Percentiles rank a stretch among this genome's conserved stretches.
Evolutionary conservation across 352 stramenopile genomes (phyloP).

Genomic region (Phytophthora palmivora): DNA sequence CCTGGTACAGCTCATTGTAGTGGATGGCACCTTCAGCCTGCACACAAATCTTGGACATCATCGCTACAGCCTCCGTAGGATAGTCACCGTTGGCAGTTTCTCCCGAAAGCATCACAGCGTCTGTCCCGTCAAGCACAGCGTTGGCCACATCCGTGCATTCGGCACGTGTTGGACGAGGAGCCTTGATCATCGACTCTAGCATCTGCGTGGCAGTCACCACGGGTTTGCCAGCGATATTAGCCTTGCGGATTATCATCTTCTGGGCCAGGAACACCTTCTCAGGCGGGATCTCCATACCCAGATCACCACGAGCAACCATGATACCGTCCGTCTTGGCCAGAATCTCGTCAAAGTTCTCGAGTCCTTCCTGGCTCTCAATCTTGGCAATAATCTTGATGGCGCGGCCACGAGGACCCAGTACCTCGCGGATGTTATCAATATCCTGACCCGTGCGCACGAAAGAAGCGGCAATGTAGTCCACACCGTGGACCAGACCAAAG

Average conservation of each 20-base stretch:
- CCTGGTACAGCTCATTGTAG: constrained; percentile 89
- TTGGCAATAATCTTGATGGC: constrained; percentile 98
- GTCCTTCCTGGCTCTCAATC: constrained; percentile 98
- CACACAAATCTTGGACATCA: constrained; percentile 94
- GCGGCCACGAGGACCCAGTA: constrained; percentile 86
- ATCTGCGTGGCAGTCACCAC: constrained; percentile 99
- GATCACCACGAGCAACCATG: constrained; percentile 98
- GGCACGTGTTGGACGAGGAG: constrained; percentile 97
- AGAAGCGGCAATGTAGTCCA: constrained; percentile 98
- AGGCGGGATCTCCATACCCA: constrained; percentile 98
- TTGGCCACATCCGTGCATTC: constrained; percentile 99
- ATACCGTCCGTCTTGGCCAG: constrained; percentile 97
- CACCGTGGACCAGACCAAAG: constrained; percentile 95
- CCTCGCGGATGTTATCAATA: constrained; percentile 96
- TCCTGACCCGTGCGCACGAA: constrained; percentile 97
- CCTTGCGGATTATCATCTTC: constrained; percentile 98
- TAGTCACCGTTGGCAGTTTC: constrained; percentile 99
- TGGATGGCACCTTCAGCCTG: constrained; percentile 92
- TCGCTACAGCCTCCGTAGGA: constrained; percentile 93
- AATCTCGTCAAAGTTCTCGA: constrained; percentile 97
- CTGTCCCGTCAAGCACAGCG: constrained; percentile 97
- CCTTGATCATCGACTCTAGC: constrained; percentile 99
- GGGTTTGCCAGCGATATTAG: constrained; percentile 97
- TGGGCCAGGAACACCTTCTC: constrained; percentile 99
- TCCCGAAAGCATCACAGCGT: constrained; percentile 98